Evolutionary conservation across 371 early-diverging fungal species (phyloP).

Genomic region (Dinochytrium kinnereticum): DNA sequence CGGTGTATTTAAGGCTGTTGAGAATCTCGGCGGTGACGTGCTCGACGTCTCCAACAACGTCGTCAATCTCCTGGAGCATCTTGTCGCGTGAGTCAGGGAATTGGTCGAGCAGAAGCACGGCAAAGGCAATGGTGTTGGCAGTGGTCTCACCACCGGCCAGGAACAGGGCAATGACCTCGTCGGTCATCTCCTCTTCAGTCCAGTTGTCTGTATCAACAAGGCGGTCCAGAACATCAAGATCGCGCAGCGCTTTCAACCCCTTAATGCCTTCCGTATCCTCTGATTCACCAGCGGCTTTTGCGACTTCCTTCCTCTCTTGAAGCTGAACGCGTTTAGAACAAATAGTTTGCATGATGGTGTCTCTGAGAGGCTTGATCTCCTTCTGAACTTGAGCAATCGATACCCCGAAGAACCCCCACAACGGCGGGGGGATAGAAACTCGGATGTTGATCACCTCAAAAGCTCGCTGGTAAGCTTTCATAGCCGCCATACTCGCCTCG

Average conservation of each 20-base stretch:
- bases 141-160: slow-evolving; percentile 67
- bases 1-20: slow-evolving; percentile 51
- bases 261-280: background rate
- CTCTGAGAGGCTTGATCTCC: background rate
- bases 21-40: slow-evolving; percentile 44
- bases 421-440: background rate
- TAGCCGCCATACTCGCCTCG: background rate
- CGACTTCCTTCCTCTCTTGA: background rate
- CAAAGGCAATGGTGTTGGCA: slow-evolving; percentile 51
- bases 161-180: slow-evolving; percentile 33
- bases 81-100: slow-evolving; percentile 58
- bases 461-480: background rate
- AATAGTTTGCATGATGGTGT: background rate
- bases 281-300: no score
- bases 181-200: slow-evolving; percentile 25
- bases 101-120: slow-evolving; percentile 53
- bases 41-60: slow-evolving; percentile 55
- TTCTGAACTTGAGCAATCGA: background rate
- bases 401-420: background rate
- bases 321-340: background rate
- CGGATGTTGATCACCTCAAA: slow-evolving; percentile 6
- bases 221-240: slow-evolving; percentile 15
- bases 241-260: background rate
- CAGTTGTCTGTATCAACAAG: slow-evolving; percentile 12
- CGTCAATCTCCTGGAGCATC: slow-evolving; percentile 56